Conservation (phyloP, 371 early-diverging fungal species). For the Funneliformis caledonium region DNA sequence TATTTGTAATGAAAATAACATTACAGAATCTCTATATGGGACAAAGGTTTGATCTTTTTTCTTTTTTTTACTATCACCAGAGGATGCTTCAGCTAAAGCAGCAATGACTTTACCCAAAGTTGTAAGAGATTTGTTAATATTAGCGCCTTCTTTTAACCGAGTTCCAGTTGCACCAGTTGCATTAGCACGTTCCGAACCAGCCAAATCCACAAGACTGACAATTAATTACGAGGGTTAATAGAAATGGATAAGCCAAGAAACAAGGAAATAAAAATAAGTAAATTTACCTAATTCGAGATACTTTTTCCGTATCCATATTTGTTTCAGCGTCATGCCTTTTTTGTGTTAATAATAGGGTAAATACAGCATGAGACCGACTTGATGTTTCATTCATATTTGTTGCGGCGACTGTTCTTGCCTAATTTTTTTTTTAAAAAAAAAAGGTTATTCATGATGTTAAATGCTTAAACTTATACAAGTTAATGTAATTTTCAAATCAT, state of each 20-base stretch:
- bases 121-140: conserved; percentile 96
- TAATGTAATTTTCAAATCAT: neutral
- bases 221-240: neutral
- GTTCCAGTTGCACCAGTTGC: conserved; percentile 95
- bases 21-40: conserved; percentile 89
- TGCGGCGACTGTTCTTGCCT: conserved; percentile 89
- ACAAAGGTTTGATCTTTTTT: conserved; percentile 67
- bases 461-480: neutral
- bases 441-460: neutral
- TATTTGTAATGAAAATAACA: conserved; percentile 21
- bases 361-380: conserved; percentile 94
- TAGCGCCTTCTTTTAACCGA: conserved; percentile 98
- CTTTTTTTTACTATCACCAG: conserved; percentile 55
- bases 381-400: conserved; percentile 97
- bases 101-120: conserved; percentile 97
- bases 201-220: conserved; percentile 82
- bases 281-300: conserved; percentile 72
- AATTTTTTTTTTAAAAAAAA: conserved; percentile 16
- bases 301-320: conserved; percentile 76
- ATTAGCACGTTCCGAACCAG: conserved; percentile 96
- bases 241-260: neutral
- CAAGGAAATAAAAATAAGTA: neutral
- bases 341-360: conserved; percentile 83
- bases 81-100: conserved; percentile 83
- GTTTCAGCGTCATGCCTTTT: conserved; percentile 63